A percentile compares a stretch with the other conserved stretches of the same genome.
phyloP scores from a whole-genome alignment of 352 stramenopile species.

The Aphanomyces cochlioides region DNA sequence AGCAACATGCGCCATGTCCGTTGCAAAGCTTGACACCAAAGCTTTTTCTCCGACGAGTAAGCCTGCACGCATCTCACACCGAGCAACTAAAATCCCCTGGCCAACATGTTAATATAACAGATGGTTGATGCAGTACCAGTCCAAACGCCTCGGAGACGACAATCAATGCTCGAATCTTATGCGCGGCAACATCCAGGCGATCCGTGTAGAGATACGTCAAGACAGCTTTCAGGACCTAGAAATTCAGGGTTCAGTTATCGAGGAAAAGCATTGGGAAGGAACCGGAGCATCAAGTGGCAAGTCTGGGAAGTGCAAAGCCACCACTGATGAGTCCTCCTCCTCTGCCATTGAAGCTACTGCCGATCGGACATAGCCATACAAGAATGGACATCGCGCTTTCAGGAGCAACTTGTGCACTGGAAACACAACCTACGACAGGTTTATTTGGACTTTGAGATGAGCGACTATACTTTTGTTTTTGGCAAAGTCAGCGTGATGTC shows the following conservation, averaged over 20 bases:
- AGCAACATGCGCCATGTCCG: constrained; percentile 54
- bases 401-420: constrained; percentile 21
- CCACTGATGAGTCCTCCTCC: not conserved
- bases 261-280: not conserved
- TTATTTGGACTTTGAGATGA: not conserved
- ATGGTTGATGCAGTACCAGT: not conserved
- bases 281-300: constrained; percentile 14
- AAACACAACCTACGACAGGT: not conserved
- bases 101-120: not conserved
- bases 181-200: constrained; percentile 52
- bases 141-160: constrained; percentile 41
- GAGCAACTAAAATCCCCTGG: not conserved
- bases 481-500: too few species aligned
- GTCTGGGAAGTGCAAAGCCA: constrained; percentile 1
- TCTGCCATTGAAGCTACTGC: not conserved
- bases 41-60: constrained; percentile 31
- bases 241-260: not conserved
- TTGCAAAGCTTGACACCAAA: constrained; percentile 44
- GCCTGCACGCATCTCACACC: constrained; percentile 9
- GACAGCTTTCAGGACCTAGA: constrained; percentile 58
- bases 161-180: constrained; percentile 55
- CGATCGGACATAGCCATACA: constrained; percentile 22
- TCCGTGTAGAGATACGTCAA: constrained; percentile 69
- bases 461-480: not conserved
- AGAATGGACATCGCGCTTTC: constrained; percentile 19